A percentile compares a stretch with the other conserved stretches of the same genome.
These are phyloP conservation scores for Kodamaea anthophila DNA, from an alignment of 1,139 yeast species.

Conservation along the genomic window DNA sequence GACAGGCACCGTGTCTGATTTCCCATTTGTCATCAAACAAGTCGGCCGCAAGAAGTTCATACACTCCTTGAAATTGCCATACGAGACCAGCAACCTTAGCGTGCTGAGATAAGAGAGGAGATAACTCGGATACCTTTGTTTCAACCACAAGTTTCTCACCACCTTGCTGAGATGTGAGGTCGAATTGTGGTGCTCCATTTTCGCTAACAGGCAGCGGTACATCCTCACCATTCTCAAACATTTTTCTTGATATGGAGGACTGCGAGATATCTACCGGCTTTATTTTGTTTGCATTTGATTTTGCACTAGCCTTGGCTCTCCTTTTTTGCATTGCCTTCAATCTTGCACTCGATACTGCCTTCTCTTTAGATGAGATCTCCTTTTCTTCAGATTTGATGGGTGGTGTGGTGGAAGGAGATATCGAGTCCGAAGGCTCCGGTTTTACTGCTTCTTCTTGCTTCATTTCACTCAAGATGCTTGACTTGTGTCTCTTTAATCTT, in stretches of 20 bases:
- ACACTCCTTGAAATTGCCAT: slow-evolving; percentile 98
- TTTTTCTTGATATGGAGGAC: slow-evolving; percentile 63
- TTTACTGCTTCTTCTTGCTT: slow-evolving; percentile 14
- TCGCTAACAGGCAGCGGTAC: slow-evolving; percentile 12
- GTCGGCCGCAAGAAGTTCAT: slow-evolving; percentile 73
- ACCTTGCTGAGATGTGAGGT: slow-evolving; percentile 74
- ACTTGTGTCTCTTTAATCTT: slow-evolving; percentile 34
- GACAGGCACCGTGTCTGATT: slow-evolving; percentile 90
- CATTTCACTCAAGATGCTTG: slow-evolving; percentile 10
- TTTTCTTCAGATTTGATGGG: slow-evolving; percentile 10
- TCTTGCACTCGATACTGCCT: slow-evolving; percentile 60
- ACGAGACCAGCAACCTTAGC: slow-evolving; percentile 71
- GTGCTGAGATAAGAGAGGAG: slow-evolving; percentile 70
- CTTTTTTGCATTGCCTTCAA: slow-evolving; percentile 91
- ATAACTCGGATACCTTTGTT: slow-evolving; percentile 59
- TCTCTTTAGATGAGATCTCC: slow-evolving; percentile 6
- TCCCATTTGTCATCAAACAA: slow-evolving; percentile 90
- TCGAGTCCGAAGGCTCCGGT: slow-evolving; percentile 10
- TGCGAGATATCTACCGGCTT: slow-evolving; percentile 72
- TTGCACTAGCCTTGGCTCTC: slow-evolving; percentile 78
- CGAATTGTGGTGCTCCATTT: slow-evolving; percentile 26
- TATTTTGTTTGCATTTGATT: slow-evolving; percentile 44
- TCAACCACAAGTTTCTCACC: slow-evolving; percentile 82
- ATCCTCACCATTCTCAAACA: slow-evolving; percentile 34
- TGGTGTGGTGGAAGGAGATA: slow-evolving; percentile 14